phyloP scores from a whole-genome alignment of 1,284 basidiomycete species.

The Cryptococcus sp. region DNA sequence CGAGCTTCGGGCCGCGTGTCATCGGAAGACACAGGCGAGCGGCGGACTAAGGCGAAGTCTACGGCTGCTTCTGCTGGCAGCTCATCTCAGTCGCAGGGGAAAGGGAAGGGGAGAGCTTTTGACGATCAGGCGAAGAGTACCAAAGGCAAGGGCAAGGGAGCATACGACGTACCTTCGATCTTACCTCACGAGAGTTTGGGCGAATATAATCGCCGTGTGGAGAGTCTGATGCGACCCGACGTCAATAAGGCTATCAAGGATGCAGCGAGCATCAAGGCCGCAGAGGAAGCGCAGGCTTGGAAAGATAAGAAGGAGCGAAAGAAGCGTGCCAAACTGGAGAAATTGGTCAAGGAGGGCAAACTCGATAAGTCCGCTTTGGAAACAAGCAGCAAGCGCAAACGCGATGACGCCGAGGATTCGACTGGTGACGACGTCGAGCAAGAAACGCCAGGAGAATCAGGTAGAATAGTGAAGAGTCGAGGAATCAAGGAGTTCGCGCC shows the following conservation, averaged over 20 bases:
- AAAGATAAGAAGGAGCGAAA: constrained; percentile 30
- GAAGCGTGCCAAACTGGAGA: constrained; percentile 9
- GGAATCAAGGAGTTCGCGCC: constrained; percentile 25
- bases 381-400: constrained; percentile 13
- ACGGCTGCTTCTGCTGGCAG: background rate
- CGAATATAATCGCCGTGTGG: constrained; percentile 51
- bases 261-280: constrained; percentile 33
- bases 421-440: constrained; percentile 4
- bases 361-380: constrained; percentile 15
- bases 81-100: background rate
- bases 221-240: constrained; percentile 41
- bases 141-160: constrained; percentile 14
- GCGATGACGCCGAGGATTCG: constrained; percentile 3
- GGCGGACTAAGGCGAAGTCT: constrained; percentile 8
- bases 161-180: constrained; percentile 19
- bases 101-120: background rate
- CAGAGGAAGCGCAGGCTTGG: constrained; percentile 22
- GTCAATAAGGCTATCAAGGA: constrained; percentile 48
- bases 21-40: constrained; percentile 44
- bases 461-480: constrained; percentile 3
- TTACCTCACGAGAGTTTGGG: constrained; percentile 37
- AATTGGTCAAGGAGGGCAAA: constrained; percentile 14
- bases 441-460: background rate
- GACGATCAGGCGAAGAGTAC: background rate
- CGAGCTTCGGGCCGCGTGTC: constrained; percentile 35